Evolutionary conservation across 2,329 filamentous ascomycete genomes (phyloP).

Genomic region (Pestalotiopsis sp.): DNA sequence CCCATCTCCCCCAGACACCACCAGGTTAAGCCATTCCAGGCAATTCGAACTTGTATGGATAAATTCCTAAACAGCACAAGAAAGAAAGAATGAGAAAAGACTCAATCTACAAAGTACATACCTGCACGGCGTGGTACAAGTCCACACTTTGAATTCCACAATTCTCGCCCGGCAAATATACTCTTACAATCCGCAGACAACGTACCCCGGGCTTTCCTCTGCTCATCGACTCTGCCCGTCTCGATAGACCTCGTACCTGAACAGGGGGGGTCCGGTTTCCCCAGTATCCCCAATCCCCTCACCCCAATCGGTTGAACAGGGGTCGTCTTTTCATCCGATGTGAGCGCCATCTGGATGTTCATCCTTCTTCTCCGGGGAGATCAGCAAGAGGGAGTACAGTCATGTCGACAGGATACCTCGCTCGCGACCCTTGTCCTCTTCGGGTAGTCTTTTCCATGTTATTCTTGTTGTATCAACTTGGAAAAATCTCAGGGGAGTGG

Average conservation of each 20-base stretch:
- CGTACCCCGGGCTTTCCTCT: too few relatives aligned
- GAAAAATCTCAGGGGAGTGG: neutral
- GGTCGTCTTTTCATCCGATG: conserved; percentile 21
- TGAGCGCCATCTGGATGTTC: conserved; percentile 15
- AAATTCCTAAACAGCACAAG: neutral
- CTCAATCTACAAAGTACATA: too few relatives aligned
- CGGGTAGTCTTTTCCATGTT: neutral
- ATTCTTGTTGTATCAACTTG: neutral
- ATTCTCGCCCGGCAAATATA: too few relatives aligned
- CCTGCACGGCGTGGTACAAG: too few relatives aligned
- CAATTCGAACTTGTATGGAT: neutral
- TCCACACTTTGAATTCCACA: too few relatives aligned
- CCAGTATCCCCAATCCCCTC: too few relatives aligned
- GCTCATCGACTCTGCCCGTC: neutral
- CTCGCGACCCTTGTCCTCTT: neutral
- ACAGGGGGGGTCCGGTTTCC: neutral
- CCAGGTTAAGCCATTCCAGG: neutral
- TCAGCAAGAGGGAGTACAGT: conserved; percentile 16
- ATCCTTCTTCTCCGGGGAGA: conserved; percentile 9
- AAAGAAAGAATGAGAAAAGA: too few relatives aligned
- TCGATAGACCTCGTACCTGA: neutral
- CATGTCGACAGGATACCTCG: neutral
- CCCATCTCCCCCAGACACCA: neutral
- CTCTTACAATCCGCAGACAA: too few relatives aligned
- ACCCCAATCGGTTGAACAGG: neutral